Evolutionary conservation across 2,329 filamentous ascomycete genomes (phyloP).

Genomic region (Penicillium sp.): DNA sequence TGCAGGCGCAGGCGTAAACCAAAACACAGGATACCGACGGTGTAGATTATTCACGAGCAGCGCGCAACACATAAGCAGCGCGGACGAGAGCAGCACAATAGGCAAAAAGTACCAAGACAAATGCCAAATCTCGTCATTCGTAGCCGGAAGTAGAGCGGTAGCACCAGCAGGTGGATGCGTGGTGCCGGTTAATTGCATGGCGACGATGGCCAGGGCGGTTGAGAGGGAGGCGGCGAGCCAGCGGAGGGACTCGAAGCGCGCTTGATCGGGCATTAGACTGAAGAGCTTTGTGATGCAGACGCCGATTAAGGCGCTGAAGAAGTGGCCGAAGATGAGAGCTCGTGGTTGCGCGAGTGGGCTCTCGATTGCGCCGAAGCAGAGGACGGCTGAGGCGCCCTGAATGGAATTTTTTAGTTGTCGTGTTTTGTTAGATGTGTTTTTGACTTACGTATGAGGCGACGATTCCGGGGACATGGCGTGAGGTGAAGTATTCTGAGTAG

Average conservation of each 20-base stretch:
- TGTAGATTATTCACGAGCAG: conserved; percentile 31
- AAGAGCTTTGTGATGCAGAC: conserved; percentile 30
- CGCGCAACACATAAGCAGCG: conserved; percentile 25
- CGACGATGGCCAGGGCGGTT: conserved; percentile 23
- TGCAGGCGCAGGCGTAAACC: conserved; percentile 22
- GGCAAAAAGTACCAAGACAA: conserved; percentile 33
- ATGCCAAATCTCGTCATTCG: conserved; percentile 22
- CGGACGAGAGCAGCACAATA: conserved; percentile 27
- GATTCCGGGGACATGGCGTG: conserved; percentile 24
- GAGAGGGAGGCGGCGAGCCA: conserved; percentile 33
- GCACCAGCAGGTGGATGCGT: conserved; percentile 34
- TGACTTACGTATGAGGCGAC: conserved; percentile 25
- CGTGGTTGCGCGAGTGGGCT: conserved; percentile 31
- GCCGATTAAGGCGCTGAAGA: conserved; percentile 29
- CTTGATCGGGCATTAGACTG: conserved; percentile 28
- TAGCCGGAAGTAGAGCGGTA: conserved; percentile 30
- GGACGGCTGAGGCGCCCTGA: conserved; percentile 32
- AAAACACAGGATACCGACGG: conserved; percentile 30
- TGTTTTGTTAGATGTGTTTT: not conserved
- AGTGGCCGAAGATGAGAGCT: conserved; percentile 31
- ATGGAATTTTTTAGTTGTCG: not conserved
- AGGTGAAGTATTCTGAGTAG: conserved; percentile 24
- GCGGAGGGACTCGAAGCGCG: conserved; percentile 26
- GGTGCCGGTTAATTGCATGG: conserved; percentile 32
- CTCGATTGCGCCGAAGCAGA: conserved; percentile 31